A percentile compares a stretch with the other conserved stretches of the same genome.
phyloP scores from a whole-genome alignment of 129 eudicot species.

The Helianthus tuberosus region DNA sequence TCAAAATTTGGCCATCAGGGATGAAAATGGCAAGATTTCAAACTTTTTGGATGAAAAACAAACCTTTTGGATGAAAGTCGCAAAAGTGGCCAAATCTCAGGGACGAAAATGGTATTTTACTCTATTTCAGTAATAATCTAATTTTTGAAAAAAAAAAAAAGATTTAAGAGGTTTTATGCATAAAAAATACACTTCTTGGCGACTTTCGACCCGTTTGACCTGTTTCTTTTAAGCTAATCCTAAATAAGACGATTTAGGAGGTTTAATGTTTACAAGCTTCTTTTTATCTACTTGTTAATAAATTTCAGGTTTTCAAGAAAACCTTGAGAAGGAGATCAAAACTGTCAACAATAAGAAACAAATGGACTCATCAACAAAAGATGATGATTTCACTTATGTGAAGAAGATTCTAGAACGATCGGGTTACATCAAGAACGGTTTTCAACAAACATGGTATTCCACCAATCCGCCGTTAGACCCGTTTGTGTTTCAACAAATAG shows the following conservation, averaged over 20 bases:
- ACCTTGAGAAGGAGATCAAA: conserved; percentile 22
- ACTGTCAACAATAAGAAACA: conserved; percentile 11
- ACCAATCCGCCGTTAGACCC: conserved; percentile 56
- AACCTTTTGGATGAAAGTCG: too few species aligned
- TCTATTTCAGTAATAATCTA: not conserved
- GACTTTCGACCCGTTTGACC: conserved; percentile 1
- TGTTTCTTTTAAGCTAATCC: not conserved
- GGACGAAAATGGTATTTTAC: too few species aligned
- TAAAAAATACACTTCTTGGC: not conserved
- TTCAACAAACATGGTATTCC: conserved; percentile 42
- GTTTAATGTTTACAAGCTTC: not conserved
- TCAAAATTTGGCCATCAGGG: too few species aligned
- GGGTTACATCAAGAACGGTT: conserved; percentile 49
- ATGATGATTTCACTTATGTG: conserved; percentile 60
- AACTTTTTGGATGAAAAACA: too few species aligned
- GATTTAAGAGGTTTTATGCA: not conserved
- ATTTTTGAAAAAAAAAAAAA: not conserved
- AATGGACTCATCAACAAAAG: conserved; percentile 15
- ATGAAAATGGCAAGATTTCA: too few species aligned
- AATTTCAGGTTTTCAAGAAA: conserved; percentile 34
- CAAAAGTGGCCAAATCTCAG: too few species aligned
- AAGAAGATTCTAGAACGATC: conserved; percentile 61
- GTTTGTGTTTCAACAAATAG: conserved; percentile 60
- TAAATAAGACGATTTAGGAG: not conserved
- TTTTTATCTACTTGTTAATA: not conserved